Evolutionary conservation across 352 stramenopile genomes (phyloP), one percentile per base, ranked within the genome.

Genomic region (Globisporangium cederbergense): DNA sequence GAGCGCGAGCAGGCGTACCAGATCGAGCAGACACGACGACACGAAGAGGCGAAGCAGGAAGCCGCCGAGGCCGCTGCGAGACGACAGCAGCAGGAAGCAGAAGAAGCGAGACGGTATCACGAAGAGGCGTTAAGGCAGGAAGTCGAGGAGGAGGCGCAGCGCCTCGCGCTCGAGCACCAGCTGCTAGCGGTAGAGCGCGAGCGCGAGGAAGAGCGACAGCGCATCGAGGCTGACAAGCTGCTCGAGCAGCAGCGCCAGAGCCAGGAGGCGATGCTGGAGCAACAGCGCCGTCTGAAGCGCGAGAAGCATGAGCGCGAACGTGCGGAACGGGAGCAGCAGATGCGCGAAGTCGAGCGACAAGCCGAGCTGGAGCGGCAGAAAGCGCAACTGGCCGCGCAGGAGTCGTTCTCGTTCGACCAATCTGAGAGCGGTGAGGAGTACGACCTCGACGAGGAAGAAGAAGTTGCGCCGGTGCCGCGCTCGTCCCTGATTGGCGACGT

Each of bases 251-350:
- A 70, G 32, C 58, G 75, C 8, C 65, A 74, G 43, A 30, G 47
- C 1, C 68, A 84, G 28, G 79, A 89, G 40, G 68, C 75, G 22
- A 32, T 86, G 34, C 68, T 93, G 10, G 81, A 90, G 30, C 60
- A 76, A 50, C 84, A 93, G 64, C 84, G 84, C 51, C 81, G 75
- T 36, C 75, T 80, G 58, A 93, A 93, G 65, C 81, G 84, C 45
- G 78, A 91, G 58, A 65, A 90, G 60, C 84, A 91, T 52, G 80
- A 86, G 52, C 80, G 77, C 13, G 72, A 85, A 53, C 80, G 80
- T 20, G 58, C 66, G 4, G 75, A 84, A 64, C 76, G 70, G 16
- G 74, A 88, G 53, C 69, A 78, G 45, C 66, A 75, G 30, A 49
- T 88, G 55, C 60, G 54, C 9, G 64, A 78, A 25, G 28, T 63